Percentiles rank a stretch among this genome's conserved stretches.
Conservation (phyloP, 768 basidiomycete genomes). For the Butyriboletus loyo region DNA sequence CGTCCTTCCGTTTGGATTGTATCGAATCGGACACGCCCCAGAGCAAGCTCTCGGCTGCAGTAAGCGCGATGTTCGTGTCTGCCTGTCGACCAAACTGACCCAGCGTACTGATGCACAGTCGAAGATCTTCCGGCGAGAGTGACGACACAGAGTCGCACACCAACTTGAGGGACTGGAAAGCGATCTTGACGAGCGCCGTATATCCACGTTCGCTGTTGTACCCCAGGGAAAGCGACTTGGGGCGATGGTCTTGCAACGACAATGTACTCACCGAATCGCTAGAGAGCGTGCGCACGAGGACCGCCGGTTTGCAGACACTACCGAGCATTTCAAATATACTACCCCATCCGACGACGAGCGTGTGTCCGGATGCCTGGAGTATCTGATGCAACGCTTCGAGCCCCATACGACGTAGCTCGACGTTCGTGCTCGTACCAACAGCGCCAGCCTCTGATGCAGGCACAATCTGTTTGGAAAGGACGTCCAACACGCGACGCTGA, state of each 20-base stretch:
- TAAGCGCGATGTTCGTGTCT: conserved; percentile 95
- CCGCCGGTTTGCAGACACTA: conserved; percentile 71
- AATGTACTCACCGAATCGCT: conserved; percentile 43
- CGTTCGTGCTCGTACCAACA: conserved; percentile 45
- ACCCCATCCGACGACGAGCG: conserved; percentile 90
- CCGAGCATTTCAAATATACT: conserved; percentile 89
- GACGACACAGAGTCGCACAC: conserved; percentile 91
- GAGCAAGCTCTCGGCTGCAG: conserved; percentile 86
- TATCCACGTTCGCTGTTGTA: conserved; percentile 67
- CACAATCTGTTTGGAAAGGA: conserved; percentile 77
- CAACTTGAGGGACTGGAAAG: conserved; percentile 89
- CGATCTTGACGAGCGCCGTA: conserved; percentile 79
- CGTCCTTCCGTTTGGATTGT: conserved; percentile 72
- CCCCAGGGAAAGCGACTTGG: conserved; percentile 50
- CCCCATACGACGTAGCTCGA: conserved; percentile 86
- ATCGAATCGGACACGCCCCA: conserved; percentile 98
- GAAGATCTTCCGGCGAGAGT: conserved; percentile 76
- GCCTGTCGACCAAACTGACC: conserved; percentile 89
- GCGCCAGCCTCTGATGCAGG: conserved; percentile 36
- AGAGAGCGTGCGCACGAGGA: conserved; percentile 35
- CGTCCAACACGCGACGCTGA: conserved; percentile 82
- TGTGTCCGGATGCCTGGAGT: conserved; percentile 87
- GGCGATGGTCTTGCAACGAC: conserved; percentile 37
- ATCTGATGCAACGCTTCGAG: conserved; percentile 88
- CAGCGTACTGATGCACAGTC: conserved; percentile 85